These are phyloP conservation scores for Tranzscheliella williamsii DNA, from an alignment of 1,284 basidiomycete species.

Conservation along the genomic window DNA sequence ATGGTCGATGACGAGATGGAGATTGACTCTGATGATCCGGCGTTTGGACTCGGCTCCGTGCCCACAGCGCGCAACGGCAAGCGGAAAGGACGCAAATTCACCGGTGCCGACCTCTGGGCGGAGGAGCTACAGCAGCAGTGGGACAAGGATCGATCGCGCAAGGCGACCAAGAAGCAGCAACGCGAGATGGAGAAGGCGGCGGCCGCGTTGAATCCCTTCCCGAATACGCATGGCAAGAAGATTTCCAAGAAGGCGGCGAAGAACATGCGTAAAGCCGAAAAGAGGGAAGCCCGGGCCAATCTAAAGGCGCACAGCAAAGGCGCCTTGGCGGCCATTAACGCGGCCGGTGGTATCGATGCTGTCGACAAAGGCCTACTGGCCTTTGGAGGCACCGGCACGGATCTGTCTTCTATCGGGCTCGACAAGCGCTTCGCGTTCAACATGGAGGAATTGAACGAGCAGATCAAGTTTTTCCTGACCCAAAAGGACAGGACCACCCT, in stretches of 20 bases:
- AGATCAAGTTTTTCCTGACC: conserved; percentile 48
- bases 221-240: conserved; percentile 49
- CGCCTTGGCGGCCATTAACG: conserved; percentile 15
- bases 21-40: conserved; percentile 58
- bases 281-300: conserved; percentile 30
- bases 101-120: conserved; percentile 68
- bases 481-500: conserved; percentile 46
- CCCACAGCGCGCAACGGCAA: conserved; percentile 36
- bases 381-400: conserved; percentile 15
- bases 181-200: conserved; percentile 62
- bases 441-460: conserved; percentile 47
- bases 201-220: conserved; percentile 65
- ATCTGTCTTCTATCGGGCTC: conserved; percentile 13
- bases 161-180: conserved; percentile 42
- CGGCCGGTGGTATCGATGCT: conserved; percentile 24
- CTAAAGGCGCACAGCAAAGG: conserved; percentile 37
- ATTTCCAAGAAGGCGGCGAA: conserved; percentile 45
- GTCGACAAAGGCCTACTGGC: conserved; percentile 18
- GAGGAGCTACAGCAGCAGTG: conserved; percentile 69
- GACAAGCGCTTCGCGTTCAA: conserved; percentile 33
- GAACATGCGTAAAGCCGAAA: conserved; percentile 36
- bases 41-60: conserved; percentile 31
- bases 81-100: conserved; percentile 64
- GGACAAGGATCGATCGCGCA: conserved; percentile 47
- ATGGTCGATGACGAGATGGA: conserved; percentile 64